Evolutionary conservation across 306 rosid species (phyloP), one percentile per base, ranked within the genome.

Genomic region (Macrotyloma uniflorum): DNA sequence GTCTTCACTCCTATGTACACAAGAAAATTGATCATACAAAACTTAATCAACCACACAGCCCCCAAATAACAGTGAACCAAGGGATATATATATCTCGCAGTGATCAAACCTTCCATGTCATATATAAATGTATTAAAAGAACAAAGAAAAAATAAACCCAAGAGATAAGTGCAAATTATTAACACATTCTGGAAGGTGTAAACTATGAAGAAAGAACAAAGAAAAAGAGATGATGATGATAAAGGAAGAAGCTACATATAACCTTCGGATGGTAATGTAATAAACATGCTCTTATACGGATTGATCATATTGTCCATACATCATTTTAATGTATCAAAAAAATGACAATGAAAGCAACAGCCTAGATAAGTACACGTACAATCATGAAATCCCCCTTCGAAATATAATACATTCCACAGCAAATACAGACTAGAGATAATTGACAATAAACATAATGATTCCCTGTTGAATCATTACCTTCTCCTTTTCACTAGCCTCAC

Each of bases 401-500:
- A 67, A 53, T 51, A 73, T 51, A 30, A 74, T 28, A 64, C 32
- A 19, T 38, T 67, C 69, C 40, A 26, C 75, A 18, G 69, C 64
- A 28, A 68, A 32, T 26, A 70, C 43, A 61, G 43, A 70, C 19
- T 63, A 73, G 67, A 14, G 67, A 73, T 64, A 63, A 32, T 74
- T 46, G 36, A 74, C 61, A 54, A 14, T 65, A 75, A 62, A 79
- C 42, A 26, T 68, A 72, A 62, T 36, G 72, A 78, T 18, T 46
- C 35, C 66, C 68, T 9, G 42, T 30, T 67, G 57, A 46, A 70
- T 68, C 22, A 15, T 80, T 86, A 96, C 99, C 99, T 96, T 96
- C 87, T 96, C 98, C 81, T 87, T 93, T 87, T 89, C 98, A 83
- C 85, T 51, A 55, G 87, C 88, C 84, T 91, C 99, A 87, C 84